These are phyloP conservation scores for Aspergillus homomorphus DNA, from an alignment of 495 filamentous ascomycete species.

Conservation along the genomic window DNA sequence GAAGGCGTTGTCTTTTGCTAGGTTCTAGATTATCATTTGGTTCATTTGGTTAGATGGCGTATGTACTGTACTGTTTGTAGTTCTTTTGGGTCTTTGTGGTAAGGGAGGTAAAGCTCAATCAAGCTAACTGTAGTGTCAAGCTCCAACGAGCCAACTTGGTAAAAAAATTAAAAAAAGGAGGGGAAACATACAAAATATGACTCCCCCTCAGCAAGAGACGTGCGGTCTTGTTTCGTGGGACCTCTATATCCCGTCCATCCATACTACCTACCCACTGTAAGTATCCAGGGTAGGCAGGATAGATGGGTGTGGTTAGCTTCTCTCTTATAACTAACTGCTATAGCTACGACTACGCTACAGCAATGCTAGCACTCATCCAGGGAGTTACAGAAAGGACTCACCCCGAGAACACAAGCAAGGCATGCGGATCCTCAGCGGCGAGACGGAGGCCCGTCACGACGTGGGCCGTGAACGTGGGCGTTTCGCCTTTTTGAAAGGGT, in stretches of 20 bases:
- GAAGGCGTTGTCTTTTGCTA: conserved; percentile 41
- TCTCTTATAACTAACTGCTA: too few relatives aligned
- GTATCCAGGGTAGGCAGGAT: too few relatives aligned
- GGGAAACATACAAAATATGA: conserved; percentile 56
- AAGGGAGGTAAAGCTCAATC: too few relatives aligned
- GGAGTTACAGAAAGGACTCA: conserved; percentile 28
- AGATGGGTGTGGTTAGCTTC: too few relatives aligned
- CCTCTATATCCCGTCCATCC: conserved; percentile 43
- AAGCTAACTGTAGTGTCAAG: too few relatives aligned
- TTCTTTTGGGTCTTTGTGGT: too few relatives aligned
- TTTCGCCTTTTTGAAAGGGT: conserved; percentile 69
- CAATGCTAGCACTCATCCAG: not conserved
- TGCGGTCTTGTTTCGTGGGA: conserved; percentile 54
- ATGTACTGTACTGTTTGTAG: conserved; percentile 11
- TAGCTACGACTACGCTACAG: too few relatives aligned
- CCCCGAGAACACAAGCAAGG: conserved; percentile 69
- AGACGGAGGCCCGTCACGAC: conserved; percentile 58
- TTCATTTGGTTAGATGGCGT: too few relatives aligned
- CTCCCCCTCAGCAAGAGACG: conserved; percentile 57
- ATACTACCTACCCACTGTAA: not conserved
- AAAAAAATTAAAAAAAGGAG: not conserved
- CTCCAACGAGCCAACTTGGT: not conserved
- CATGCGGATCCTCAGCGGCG: conserved; percentile 34
- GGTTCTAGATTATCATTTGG: too few relatives aligned
- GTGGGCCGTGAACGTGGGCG: conserved; percentile 68